Evolutionary conservation across 352 stramenopile genomes (phyloP).

Genomic region (Albugo laibachii): DNA sequence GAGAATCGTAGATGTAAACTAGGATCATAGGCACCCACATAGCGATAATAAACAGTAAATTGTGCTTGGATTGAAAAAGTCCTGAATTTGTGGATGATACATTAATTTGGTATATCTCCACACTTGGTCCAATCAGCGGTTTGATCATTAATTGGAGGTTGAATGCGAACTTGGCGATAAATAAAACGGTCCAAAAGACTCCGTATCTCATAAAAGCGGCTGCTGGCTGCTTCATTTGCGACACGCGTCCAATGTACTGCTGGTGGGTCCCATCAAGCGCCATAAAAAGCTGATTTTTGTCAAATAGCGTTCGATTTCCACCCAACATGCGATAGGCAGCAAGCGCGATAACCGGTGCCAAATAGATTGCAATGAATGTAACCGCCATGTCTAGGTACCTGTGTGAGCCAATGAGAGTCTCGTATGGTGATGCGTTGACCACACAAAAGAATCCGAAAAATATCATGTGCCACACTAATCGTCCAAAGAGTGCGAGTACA

Average conservation of each 20-base stretch:
- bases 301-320: no score
- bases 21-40: constrained; percentile 61
- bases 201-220: constrained; percentile 33
- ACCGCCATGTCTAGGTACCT: constrained; percentile 6
- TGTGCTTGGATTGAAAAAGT: constrained; percentile 48
- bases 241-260: constrained; percentile 46
- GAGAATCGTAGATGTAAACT: constrained; percentile 74
- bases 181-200: constrained; percentile 51
- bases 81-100: constrained; percentile 15
- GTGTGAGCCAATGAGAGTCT: no score
- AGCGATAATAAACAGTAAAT: constrained; percentile 56
- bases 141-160: constrained; percentile 67
- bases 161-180: constrained; percentile 62
- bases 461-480: constrained; percentile 46
- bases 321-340: constrained; percentile 25
- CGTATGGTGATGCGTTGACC: neutral
- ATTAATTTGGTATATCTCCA: constrained; percentile 48
- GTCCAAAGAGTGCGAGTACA: constrained; percentile 32
- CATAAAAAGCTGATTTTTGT: constrained; percentile 25
- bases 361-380: constrained; percentile 38
- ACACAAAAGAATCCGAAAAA: constrained; percentile 47
- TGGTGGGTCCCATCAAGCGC: constrained; percentile 39
- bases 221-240: constrained; percentile 41
- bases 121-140: constrained; percentile 45
- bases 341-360: constrained; percentile 24